Evolutionary conservation across 345 rosid species (phyloP).

Genomic region (Nephelium lappaceum): DNA sequence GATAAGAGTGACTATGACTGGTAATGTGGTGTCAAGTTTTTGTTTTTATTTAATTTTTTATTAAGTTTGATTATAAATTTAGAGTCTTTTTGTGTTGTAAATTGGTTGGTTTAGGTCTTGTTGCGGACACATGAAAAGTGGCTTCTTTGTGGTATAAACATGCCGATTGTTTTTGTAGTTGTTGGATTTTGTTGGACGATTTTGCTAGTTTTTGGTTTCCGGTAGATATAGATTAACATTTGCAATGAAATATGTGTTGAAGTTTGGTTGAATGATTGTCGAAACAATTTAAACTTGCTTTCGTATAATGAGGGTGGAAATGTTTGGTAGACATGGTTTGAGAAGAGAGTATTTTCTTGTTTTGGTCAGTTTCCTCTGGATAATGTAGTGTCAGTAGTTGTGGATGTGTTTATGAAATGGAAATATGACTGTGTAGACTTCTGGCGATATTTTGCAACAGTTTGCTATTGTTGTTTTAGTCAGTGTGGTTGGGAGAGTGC

Average conservation of each 20-base stretch:
- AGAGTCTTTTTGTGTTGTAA: slow-evolving; percentile 3
- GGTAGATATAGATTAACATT: neutral
- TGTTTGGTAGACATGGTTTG: neutral
- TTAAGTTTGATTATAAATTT: neutral
- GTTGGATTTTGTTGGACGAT: neutral
- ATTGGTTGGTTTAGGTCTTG: neutral
- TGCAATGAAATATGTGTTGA: neutral
- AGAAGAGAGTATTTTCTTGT: neutral
- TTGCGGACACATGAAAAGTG: neutral
- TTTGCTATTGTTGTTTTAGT: neutral
- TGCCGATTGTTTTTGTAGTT: neutral
- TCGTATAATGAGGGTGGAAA: neutral
- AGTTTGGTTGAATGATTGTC: neutral
- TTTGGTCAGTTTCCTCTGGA: neutral
- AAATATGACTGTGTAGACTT: neutral
- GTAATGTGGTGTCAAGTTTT: slow-evolving; percentile 40
- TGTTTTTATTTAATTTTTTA: neutral
- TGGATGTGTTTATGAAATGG: neutral
- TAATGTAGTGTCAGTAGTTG: neutral
- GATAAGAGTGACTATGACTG: slow-evolving; percentile 98
- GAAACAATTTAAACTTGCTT: neutral
- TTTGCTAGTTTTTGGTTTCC: neutral
- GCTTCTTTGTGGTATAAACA: neutral
- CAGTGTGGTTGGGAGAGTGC: neutral
- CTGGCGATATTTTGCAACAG: neutral